Evolutionary conservation across 805 yeast species (phyloP), one percentile per base, ranked within the genome.

Genomic region (Ogataea kodamae): DNA sequence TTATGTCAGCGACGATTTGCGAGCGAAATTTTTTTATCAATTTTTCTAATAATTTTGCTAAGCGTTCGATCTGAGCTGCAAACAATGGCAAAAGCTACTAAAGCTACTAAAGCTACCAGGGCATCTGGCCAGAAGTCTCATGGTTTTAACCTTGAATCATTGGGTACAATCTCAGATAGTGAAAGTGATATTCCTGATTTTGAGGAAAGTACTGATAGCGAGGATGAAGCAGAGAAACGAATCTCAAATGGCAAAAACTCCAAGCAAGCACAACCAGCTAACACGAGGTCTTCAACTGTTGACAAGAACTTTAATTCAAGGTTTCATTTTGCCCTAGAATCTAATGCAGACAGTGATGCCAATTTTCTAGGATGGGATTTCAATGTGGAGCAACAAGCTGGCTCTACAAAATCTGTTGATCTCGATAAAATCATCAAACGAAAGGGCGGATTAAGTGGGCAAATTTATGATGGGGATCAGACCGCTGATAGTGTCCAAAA

Each of bases 311-410:
- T 88, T 28, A 79, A 86, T 47, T 87, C 89, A 4, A 80, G 76
- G 20, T 87, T 92, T 53, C 60, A 70, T 12, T 89, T 89, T 53
- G 72, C 77, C 14, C 46, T 78, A 8, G 90, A 76, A 17, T 85
- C 75, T 6, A 62, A 54, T 25, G 41, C 50, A 5, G 51, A 45
- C 3, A 29, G 64, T 1, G 37, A 39, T 8, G 43, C 67, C 3
- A 63, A 63, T 3, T 77, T 80, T 33, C 76, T 74, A 37, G 96
- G 95, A 4, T 88, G 97, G 96, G 87, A 87, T 48, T 86, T 88
- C 53, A 74, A 70, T 24, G 76, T 74, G 35, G 76, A 72, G 22
- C 65, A 50, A 10, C 55, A 54, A 21, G 45, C 40, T 4, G 42
- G 35, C 22, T 33, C 21, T 6, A 43, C 42, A 6, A 74, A 72